Evolutionary conservation across 129 eudicot species (phyloP).

Genomic region (Tagetes patula): DNA sequence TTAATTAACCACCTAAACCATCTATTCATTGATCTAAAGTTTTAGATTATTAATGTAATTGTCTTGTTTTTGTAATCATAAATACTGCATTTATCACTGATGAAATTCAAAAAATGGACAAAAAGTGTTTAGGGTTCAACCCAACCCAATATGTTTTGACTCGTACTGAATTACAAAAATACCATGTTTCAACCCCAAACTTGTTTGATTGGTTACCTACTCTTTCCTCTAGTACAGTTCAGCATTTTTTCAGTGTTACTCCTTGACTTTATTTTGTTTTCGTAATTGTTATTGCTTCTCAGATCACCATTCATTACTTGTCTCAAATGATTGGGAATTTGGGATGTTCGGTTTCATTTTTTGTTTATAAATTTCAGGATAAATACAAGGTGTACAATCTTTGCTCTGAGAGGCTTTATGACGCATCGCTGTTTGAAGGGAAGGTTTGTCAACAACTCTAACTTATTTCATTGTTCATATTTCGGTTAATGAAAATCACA

Average conservation of each 20-base stretch:
- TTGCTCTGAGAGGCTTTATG: constrained; percentile 93
- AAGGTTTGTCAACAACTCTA: constrained; percentile 55
- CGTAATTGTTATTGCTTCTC: not conserved
- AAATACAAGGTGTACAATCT: constrained; percentile 97
- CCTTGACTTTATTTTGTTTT: not conserved
- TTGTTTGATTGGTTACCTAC: not conserved
- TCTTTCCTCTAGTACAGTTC: not conserved
- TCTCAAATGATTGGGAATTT: not conserved
- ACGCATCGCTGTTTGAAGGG: constrained; percentile 94
- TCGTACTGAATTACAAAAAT: not conserved
- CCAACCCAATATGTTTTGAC: not conserved
- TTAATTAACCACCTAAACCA: not conserved
- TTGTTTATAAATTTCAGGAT: constrained; percentile 50
- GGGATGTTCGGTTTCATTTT: constrained; percentile 5
- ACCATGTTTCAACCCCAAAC: not conserved
- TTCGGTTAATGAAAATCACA: not conserved
- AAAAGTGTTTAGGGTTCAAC: not conserved
- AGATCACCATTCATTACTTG: not conserved
- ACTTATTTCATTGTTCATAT: constrained; percentile 11
- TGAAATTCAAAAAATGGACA: not conserved
- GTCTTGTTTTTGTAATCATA: not conserved
- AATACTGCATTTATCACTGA: not conserved
- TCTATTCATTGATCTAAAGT: not conserved
- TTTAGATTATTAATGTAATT: not conserved
- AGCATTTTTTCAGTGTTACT: not conserved